Percentiles rank a stretch among this genome's conserved stretches.
Conservation (phyloP, 2,329 filamentous ascomycete species). For the Neoarthrinium moseri region DNA sequence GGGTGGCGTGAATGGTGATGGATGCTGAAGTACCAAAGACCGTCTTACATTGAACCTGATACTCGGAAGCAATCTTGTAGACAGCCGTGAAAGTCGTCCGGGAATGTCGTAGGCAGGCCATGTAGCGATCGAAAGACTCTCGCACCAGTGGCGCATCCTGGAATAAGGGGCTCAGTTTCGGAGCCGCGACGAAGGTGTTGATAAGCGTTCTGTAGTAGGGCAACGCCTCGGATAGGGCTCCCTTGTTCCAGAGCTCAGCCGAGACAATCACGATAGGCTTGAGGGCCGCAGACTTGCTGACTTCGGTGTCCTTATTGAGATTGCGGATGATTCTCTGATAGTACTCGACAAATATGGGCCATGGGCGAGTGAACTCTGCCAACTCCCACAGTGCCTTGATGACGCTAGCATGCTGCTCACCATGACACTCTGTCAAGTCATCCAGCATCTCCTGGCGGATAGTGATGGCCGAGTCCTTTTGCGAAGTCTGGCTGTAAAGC, state of each 20-base stretch:
- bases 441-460: slow-evolving; percentile 36
- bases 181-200: slow-evolving; percentile 32
- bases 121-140: slow-evolving; percentile 32
- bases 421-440: slow-evolving; percentile 33
- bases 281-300: slow-evolving; percentile 33
- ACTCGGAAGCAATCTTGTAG: slow-evolving; percentile 32
- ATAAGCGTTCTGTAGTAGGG: slow-evolving; percentile 32
- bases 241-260: slow-evolving; percentile 35
- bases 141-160: slow-evolving; percentile 30
- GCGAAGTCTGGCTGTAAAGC: slow-evolving; percentile 27
- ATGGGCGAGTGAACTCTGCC: slow-evolving; percentile 13
- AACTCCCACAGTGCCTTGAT: slow-evolving; percentile 34
- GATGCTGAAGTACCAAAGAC: slow-evolving; percentile 31
- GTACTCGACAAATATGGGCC: slow-evolving; percentile 28
- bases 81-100: slow-evolving; percentile 28
- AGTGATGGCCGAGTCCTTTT: slow-evolving; percentile 31
- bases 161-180: slow-evolving; percentile 30
- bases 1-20: slow-evolving; percentile 34
- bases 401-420: slow-evolving; percentile 30
- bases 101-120: slow-evolving; percentile 30
- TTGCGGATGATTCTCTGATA: slow-evolving; percentile 33
- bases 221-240: slow-evolving; percentile 33
- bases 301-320: slow-evolving; percentile 33
- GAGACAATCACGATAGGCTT: slow-evolving; percentile 35
- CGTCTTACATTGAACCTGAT: slow-evolving; percentile 30